Percentiles rank a stretch among this genome's conserved stretches.
Evolutionary conservation across 257 asterid species (phyloP).

Genomic region (Solanum virginianum): DNA sequence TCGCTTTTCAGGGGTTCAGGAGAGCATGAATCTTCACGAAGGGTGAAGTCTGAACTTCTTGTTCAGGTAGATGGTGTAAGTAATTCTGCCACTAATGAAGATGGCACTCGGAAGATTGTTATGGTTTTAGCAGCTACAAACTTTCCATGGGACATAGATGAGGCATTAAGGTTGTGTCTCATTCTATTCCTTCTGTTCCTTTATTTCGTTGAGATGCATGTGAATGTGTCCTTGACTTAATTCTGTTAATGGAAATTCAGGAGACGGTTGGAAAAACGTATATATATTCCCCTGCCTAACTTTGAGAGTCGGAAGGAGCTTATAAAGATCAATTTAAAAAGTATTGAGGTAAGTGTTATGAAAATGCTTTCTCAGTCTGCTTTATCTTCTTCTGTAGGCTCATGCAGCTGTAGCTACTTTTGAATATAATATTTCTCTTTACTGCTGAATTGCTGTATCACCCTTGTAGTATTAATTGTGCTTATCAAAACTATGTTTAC

Average conservation of each 20-base stretch:
- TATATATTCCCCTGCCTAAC: slow-evolving; percentile 87
- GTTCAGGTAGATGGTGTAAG: slow-evolving; percentile 96
- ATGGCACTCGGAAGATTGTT: slow-evolving; percentile 84
- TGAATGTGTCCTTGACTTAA: not conserved
- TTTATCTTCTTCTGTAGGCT: not conserved
- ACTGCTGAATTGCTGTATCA: not conserved
- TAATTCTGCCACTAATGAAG: slow-evolving; percentile 76
- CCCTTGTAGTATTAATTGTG: not conserved
- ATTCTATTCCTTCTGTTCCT: not conserved
- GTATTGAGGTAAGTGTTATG: slow-evolving; percentile 58
- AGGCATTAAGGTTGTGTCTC: slow-evolving; percentile 71
- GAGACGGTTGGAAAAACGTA: slow-evolving; percentile 94
- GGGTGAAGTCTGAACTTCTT: slow-evolving; percentile 87
- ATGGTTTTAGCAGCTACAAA: slow-evolving; percentile 99
- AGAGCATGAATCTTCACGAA: slow-evolving; percentile 93
- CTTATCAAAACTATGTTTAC: not conserved
- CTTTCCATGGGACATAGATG: slow-evolving; percentile 99
- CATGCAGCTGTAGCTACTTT: not conserved
- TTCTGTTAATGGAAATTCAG: slow-evolving; percentile 28
- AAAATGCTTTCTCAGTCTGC: not conserved
- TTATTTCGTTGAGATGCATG: not conserved
- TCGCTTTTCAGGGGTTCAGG: slow-evolving; percentile 69
- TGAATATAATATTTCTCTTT: not conserved
- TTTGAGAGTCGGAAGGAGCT: slow-evolving; percentile 91
- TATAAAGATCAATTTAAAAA: slow-evolving; percentile 73